phyloP scores from a whole-genome alignment of 148 eudicot species.

The Persicaria maculosa region DNA sequence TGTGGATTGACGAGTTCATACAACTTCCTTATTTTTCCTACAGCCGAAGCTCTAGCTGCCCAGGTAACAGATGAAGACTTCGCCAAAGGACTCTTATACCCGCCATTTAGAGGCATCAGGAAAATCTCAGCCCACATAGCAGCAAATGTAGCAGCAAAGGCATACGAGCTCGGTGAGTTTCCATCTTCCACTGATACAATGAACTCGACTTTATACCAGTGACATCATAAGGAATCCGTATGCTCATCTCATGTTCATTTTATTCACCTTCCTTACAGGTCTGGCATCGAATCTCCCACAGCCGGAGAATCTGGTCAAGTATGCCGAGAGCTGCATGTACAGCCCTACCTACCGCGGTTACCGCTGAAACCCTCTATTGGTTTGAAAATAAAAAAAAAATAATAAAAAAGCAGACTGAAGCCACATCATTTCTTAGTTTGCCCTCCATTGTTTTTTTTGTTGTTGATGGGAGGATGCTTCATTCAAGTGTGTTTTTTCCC shows the following conservation, averaged over 20 bases:
- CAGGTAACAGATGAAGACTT: constrained; percentile 76
- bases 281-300: constrained; percentile 73
- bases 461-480: neutral
- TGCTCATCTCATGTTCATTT: neutral
- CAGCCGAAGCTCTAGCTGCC: constrained; percentile 93
- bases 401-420: no score
- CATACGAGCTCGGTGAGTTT: constrained; percentile 79
- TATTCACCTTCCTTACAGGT: constrained; percentile 26
- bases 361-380: constrained; percentile 4
- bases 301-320: constrained; percentile 47
- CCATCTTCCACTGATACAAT: neutral
- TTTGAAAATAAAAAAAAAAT: neutral
- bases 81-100: constrained; percentile 81
- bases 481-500: neutral
- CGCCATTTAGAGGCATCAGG: constrained; percentile 83
- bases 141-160: constrained; percentile 89
- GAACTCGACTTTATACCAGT: neutral
- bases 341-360: constrained; percentile 57
- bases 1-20: neutral
- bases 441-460: neutral
- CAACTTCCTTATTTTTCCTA: constrained; percentile 12
- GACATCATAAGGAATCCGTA: no score
- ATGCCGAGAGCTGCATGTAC: constrained; percentile 80
- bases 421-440: neutral
- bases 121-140: constrained; percentile 97